Conservation (phyloP, 176 grass and related monocot genomes). For the Guadua angustifolia region DNA sequence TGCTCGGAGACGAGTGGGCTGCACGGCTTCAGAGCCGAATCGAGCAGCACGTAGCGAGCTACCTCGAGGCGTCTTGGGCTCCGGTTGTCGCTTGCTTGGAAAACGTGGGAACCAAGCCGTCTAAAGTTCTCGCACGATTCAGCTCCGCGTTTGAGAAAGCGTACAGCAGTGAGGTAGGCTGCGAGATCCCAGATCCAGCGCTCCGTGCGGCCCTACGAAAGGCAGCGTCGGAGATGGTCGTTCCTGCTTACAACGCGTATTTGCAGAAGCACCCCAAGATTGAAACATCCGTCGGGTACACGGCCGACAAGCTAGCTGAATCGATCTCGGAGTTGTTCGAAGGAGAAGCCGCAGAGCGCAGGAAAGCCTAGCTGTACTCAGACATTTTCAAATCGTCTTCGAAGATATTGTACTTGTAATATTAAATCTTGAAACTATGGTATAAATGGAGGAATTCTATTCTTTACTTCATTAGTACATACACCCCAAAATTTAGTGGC, state of each 20-base stretch:
- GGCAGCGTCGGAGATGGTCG: conserved; percentile 13
- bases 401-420: too few species aligned
- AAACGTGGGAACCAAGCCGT: not conserved
- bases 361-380: not conserved
- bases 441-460: too few species aligned
- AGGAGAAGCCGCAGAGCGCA: not conserved
- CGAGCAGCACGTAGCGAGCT: conserved; percentile 26
- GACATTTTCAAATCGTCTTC: too few species aligned
- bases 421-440: too few species aligned
- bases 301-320: not conserved
- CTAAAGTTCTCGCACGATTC: conserved; percentile 20
- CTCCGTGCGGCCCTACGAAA: conserved; percentile 25
- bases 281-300: not conserved
- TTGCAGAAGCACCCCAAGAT: conserved; percentile 26
- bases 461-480: too few species aligned
- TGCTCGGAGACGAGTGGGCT: conserved; percentile 31
- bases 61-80: conserved; percentile 20
- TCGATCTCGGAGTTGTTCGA: conserved; percentile 36
- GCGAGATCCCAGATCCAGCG: conserved; percentile 14
- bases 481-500: too few species aligned
- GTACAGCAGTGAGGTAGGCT: not conserved
- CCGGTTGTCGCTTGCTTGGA: conserved; percentile 26
- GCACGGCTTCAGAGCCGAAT: not conserved
- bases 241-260: conserved; percentile 32
- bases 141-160: conserved; percentile 10